Evolutionary conservation across 148 eudicot species (phyloP).

Genomic region (Rhododendron henanense): DNA sequence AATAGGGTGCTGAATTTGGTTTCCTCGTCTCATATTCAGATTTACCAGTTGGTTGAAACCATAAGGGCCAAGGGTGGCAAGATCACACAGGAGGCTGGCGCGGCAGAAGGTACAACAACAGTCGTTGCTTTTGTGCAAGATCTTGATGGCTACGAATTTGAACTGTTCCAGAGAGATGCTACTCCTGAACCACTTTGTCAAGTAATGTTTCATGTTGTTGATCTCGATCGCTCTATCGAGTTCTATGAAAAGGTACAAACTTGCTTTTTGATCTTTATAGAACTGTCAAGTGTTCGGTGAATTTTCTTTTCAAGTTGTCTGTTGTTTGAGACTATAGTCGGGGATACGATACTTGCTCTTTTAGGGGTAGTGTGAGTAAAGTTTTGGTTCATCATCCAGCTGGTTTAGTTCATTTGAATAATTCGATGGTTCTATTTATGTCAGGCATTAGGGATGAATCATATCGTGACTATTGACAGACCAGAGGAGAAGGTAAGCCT

Average conservation of each 20-base stretch:
- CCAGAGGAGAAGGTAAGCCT: conserved; percentile 73
- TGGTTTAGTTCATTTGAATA: not conserved
- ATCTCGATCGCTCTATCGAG: conserved; percentile 84
- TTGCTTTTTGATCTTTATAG: not conserved
- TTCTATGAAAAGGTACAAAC: conserved; percentile 80
- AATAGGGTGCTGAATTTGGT: not conserved
- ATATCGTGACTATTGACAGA: conserved; percentile 61
- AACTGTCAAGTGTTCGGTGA: not conserved
- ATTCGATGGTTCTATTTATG: not conserved
- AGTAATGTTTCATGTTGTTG: conserved; percentile 96
- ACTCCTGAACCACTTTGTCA: conserved; percentile 96
- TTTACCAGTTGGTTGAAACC: conserved; percentile 74
- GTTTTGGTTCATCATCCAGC: not conserved
- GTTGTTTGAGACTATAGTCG: not conserved
- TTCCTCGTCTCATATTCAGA: conserved; percentile 31
- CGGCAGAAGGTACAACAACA: conserved; percentile 78
- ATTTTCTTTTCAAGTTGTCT: not conserved
- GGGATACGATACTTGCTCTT: not conserved
- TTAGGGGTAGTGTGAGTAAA: not conserved
- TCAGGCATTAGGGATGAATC: conserved; percentile 87
- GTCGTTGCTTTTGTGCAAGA: conserved; percentile 86
- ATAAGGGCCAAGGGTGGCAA: conserved; percentile 75
- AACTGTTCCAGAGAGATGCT: conserved; percentile 63
- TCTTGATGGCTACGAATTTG: conserved; percentile 90
- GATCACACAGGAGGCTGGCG: conserved; percentile 80